Evolutionary conservation across 768 basidiomycete genomes (phyloP), one percentile per base, ranked within the genome.

Genomic region (Calocybe gangraenosa): DNA sequence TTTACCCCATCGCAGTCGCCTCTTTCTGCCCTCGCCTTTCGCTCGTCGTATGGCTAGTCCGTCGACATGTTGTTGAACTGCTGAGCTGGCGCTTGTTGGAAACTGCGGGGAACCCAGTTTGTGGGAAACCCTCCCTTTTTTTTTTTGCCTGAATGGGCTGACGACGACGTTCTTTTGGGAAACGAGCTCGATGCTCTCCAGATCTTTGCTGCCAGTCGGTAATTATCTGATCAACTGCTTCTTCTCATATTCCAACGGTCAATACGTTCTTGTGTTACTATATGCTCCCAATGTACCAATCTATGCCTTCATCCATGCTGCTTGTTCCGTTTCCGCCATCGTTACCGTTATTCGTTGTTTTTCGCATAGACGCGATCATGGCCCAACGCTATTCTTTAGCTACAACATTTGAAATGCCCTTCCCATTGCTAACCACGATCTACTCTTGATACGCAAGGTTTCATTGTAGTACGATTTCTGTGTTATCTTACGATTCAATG

Each of bases 391-490:
- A 9, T 31, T 46, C 45, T 20, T 19, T 53, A 52, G 40, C 40
- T 50, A 51, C 44, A 5, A 28, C 46, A 34, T 37, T 20, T 32
- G 33, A 34, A 47, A 22, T 52, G 51, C 33, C 34, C 40, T 18
- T 20, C 25, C 42, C 37, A 22, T 48, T 40, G 44, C 18, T 46
- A 40, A 36, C 47, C 31, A 48, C 42, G 37, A 37, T 32, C 25
- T 28, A 33, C 39, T 40, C 54, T 54, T 53, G 53, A 48, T 47
- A 47, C 41, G 20, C 64, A 63, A 65, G 49, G 63, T 61, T 60
- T 58, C 57, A 64, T 64, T 67, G 67, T 69, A 69, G 66, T 66
- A 67, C 66, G 66, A 68, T 69, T 65, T 66, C 67, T 64, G 63
- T 64, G 65, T 64, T 57, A 66, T 66, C 64, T 62, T 65, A 65